Evolutionary conservation across 345 rosid genomes (phyloP).

Genomic region (Angophora floribunda): DNA sequence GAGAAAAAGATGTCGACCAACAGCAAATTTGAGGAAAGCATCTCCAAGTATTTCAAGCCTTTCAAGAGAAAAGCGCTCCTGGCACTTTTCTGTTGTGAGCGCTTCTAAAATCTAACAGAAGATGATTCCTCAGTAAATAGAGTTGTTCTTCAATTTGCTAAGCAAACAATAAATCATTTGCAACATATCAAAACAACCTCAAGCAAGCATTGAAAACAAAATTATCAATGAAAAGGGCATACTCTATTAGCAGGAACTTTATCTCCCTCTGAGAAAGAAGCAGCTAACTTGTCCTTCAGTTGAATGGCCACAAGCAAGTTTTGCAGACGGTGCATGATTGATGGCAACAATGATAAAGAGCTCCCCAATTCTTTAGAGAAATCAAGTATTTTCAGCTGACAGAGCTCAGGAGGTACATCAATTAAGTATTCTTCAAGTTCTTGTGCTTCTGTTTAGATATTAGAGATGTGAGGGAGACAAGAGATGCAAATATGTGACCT

Average conservation of each 20-base stretch:
- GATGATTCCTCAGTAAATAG: neutral
- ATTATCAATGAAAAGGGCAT: slow-evolving; percentile 15
- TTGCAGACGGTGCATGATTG: slow-evolving; percentile 87
- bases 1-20: slow-evolving; percentile 75
- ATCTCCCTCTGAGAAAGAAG: slow-evolving; percentile 64
- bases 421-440: slow-evolving; percentile 73
- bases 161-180: neutral
- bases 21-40: slow-evolving; percentile 83
- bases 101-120: slow-evolving; percentile 71
- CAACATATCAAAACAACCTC: neutral
- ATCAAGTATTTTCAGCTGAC: slow-evolving; percentile 72
- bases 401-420: slow-evolving; percentile 82
- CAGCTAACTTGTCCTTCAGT: slow-evolving; percentile 55
- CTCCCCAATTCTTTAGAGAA: slow-evolving; percentile 91
- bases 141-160: neutral
- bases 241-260: slow-evolving; percentile 64
- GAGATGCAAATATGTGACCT: neutral
- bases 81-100: slow-evolving; percentile 93
- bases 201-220: neutral
- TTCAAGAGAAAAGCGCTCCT: slow-evolving; percentile 91
- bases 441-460: slow-evolving; percentile 37
- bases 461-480: neutral
- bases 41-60: slow-evolving; percentile 90
- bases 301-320: slow-evolving; percentile 90
- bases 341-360: slow-evolving; percentile 78